phyloP scores from a whole-genome alignment of 1,284 basidiomycete genomes.

The Apiotrichum mycotoxinovorans region DNA sequence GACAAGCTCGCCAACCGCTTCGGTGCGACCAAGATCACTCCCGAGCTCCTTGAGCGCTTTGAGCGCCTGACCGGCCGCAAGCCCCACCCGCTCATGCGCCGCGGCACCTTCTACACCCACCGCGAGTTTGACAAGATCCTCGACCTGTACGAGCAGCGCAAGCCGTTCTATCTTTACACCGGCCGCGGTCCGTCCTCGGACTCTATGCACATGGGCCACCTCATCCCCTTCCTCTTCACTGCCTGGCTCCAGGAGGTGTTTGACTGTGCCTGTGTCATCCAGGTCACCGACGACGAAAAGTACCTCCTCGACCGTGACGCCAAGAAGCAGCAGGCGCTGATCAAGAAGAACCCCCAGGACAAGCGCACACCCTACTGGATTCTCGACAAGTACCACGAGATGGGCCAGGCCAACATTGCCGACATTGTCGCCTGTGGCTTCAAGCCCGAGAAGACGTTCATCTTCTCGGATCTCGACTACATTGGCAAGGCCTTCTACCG shows the following conservation, averaged over 20 bases:
- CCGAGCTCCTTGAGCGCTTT: slow-evolving; percentile 78
- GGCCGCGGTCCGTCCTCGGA: slow-evolving; percentile 94
- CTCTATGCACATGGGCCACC: slow-evolving; percentile 97
- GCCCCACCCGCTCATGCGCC: slow-evolving; percentile 84
- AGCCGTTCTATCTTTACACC: slow-evolving; percentile 98
- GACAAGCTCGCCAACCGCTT: slow-evolving; percentile 94
- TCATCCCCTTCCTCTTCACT: slow-evolving; percentile 96
- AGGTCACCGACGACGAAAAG: slow-evolving; percentile 98
- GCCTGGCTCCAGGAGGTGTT: slow-evolving; percentile 98
- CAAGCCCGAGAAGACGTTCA: slow-evolving; percentile 89
- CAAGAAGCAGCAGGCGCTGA: slow-evolving; percentile 47
- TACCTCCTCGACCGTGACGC: slow-evolving; percentile 91
- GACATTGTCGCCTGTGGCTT: slow-evolving; percentile 86
- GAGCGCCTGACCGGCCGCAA: slow-evolving; percentile 84
- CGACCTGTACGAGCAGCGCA: slow-evolving; percentile 92
- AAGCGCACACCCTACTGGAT: slow-evolving; percentile 58
- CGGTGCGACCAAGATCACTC: slow-evolving; percentile 79
- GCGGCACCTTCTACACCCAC: slow-evolving; percentile 98
- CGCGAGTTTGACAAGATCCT: slow-evolving; percentile 91
- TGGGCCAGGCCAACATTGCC: slow-evolving; percentile 79
- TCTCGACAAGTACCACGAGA: slow-evolving; percentile 80
- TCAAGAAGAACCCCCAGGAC: slow-evolving; percentile 47
- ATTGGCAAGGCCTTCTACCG: slow-evolving; percentile 81
- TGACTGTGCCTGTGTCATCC: slow-evolving; percentile 87
- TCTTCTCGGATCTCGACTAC: slow-evolving; percentile 89